phyloP scores from a whole-genome alignment of 1,284 basidiomycete species.

The Fistulina hepatica region DNA sequence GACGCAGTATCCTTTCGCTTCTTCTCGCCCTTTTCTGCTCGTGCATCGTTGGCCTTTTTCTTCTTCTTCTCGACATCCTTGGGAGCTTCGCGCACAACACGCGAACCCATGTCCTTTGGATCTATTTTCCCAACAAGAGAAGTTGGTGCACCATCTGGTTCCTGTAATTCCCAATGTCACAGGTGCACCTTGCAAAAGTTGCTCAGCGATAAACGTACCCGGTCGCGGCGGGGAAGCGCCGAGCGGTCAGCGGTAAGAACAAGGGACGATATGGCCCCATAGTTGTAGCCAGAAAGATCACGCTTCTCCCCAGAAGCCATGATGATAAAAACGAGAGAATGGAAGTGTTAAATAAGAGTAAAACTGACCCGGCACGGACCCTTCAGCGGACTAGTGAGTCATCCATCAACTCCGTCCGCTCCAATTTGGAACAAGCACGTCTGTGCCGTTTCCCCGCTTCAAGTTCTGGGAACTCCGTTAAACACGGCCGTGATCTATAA shows the following conservation, averaged over 20 bases:
- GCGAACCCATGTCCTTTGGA: slow-evolving; percentile 88
- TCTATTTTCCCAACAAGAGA: slow-evolving; percentile 88
- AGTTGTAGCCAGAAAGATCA: slow-evolving; percentile 81
- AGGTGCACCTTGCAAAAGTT: no score
- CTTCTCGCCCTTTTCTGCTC: slow-evolving; percentile 46
- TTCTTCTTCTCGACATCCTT: slow-evolving; percentile 97
- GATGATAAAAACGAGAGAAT: slow-evolving; percentile 23
- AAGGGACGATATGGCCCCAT: slow-evolving; percentile 80
- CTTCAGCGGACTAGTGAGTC: no score
- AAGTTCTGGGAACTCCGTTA: no score
- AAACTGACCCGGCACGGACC: no score
- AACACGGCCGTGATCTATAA: no score
- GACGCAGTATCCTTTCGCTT: slow-evolving; percentile 44
- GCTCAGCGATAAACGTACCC: no score
- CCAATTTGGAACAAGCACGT: no score
- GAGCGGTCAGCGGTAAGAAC: slow-evolving; percentile 77
- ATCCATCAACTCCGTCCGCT: no score
- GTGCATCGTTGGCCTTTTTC: slow-evolving; percentile 62
- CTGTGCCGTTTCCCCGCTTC: no score
- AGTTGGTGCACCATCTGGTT: slow-evolving; percentile 94
- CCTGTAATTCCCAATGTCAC: no score
- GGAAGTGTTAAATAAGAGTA: no score
- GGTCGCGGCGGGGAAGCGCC: slow-evolving; percentile 68
- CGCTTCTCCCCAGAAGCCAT: slow-evolving; percentile 45
- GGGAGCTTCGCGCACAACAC: slow-evolving; percentile 73